Conservation (phyloP, 202 grass and related monocot species). For the Dendrocalamus latiflorus region DNA sequence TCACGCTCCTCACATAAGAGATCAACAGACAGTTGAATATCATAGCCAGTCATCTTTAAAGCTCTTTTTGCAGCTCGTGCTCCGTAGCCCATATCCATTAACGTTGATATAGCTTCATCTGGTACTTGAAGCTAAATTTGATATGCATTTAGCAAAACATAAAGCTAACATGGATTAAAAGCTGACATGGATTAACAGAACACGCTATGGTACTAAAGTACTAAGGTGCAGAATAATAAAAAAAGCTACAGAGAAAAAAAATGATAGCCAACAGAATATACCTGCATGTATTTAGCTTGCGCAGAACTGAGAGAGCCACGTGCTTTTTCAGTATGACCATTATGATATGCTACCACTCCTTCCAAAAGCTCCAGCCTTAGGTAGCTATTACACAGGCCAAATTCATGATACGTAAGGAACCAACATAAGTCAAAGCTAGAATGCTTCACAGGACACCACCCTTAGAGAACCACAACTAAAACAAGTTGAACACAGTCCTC, state of each 20-base stretch:
- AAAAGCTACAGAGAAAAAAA: background rate
- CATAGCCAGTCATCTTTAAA: constrained; percentile 81
- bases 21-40: constrained; percentile 81
- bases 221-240: background rate
- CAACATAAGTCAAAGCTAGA: constrained; percentile 6
- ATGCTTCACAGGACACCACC: background rate
- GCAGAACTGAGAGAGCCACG: constrained; percentile 62
- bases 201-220: background rate
- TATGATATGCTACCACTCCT: constrained; percentile 95
- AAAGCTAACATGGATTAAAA: too few species aligned
- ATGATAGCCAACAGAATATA: constrained; percentile 15
- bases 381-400: constrained; percentile 54
- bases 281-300: constrained; percentile 83
- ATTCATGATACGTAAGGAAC: background rate
- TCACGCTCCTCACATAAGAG: constrained; percentile 77
- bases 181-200: background rate
- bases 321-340: constrained; percentile 60
- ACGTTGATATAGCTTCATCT: constrained; percentile 83
- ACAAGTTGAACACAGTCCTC: background rate
- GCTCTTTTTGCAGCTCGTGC: constrained; percentile 69
- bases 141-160: constrained; percentile 13
- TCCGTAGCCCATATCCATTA: constrained; percentile 87
- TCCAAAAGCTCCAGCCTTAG: constrained; percentile 93
- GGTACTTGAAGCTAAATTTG: constrained; percentile 84
- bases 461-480: background rate